Conservation (phyloP, 2,329 filamentous ascomycete genomes). For the Ramichloridium luteum region DNA sequence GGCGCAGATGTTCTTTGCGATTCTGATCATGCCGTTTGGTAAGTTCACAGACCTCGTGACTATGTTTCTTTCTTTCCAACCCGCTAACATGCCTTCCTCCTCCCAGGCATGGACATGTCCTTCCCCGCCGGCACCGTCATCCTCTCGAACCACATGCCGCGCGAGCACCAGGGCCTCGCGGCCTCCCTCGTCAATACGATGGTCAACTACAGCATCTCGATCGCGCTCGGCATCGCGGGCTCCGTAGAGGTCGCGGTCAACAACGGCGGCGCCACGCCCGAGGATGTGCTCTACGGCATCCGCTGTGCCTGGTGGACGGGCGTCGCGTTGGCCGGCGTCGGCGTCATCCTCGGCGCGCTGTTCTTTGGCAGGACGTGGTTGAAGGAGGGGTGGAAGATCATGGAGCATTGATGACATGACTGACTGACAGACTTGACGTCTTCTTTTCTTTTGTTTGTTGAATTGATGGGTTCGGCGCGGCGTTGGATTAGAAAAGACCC, state of each 20-base stretch:
- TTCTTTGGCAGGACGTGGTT: constrained; percentile 12
- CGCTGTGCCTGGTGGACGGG: constrained; percentile 29
- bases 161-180: constrained; percentile 38
- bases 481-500: too few relatives aligned
- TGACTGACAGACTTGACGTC: too few relatives aligned
- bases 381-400: constrained; percentile 10
- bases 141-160: constrained; percentile 39
- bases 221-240: constrained; percentile 53
- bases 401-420: constrained; percentile 12
- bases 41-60: constrained; percentile 1
- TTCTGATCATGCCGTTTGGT: constrained; percentile 17
- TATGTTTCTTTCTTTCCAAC: neutral
- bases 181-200: constrained; percentile 49
- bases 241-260: constrained; percentile 44
- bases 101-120: constrained; percentile 49
- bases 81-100: constrained; percentile 2
- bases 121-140: constrained; percentile 52
- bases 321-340: constrained; percentile 19
- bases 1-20: constrained; percentile 27
- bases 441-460: too few relatives aligned
- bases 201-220: constrained; percentile 55
- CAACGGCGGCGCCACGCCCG: constrained; percentile 21
- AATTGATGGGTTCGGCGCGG: constrained; percentile 2
- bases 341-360: constrained; percentile 14
- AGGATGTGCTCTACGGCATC: constrained; percentile 26